Evolutionary conservation across 2,329 filamentous ascomycete species (phyloP).

Genomic region (Microcyclospora pomicola): DNA sequence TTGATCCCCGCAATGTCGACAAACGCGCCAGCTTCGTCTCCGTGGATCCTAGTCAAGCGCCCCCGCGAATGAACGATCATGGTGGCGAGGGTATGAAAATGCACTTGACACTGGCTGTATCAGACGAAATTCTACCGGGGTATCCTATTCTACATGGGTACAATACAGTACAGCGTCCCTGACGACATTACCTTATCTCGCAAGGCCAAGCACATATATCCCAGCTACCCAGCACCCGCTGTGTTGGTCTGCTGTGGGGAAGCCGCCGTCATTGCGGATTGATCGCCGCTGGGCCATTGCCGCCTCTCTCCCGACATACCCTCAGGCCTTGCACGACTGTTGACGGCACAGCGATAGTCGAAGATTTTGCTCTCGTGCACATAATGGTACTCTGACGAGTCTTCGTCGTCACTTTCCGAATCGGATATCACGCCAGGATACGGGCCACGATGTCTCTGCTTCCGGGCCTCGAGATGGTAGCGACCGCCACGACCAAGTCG

Average conservation of each 20-base stretch:
- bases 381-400: slow-evolving; percentile 35
- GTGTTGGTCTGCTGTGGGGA: slow-evolving; percentile 2
- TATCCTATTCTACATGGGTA: too few relatives aligned
- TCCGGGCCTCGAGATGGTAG: slow-evolving; percentile 61
- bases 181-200: too few relatives aligned
- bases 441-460: slow-evolving; percentile 12
- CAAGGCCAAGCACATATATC: too few relatives aligned
- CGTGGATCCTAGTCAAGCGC: too few relatives aligned
- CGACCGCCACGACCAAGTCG: slow-evolving; percentile 74
- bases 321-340: slow-evolving; percentile 28
- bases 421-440: slow-evolving; percentile 45
- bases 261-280: slow-evolving; percentile 8
- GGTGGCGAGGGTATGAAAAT: too few relatives aligned
- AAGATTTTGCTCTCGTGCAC: slow-evolving; percentile 40
- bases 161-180: too few relatives aligned
- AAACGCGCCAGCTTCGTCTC: too few relatives aligned
- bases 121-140: too few relatives aligned
- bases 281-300: slow-evolving; percentile 10
- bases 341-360: slow-evolving; percentile 50
- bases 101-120: too few relatives aligned
- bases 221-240: too few relatives aligned
- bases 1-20: too few relatives aligned
- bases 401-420: slow-evolving; percentile 69
- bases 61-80: too few relatives aligned
- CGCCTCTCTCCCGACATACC: slow-evolving; percentile 4